phyloP scores from a whole-genome alignment of 192 early-diverging fungal genomes.

The Podila clonocystis region DNA sequence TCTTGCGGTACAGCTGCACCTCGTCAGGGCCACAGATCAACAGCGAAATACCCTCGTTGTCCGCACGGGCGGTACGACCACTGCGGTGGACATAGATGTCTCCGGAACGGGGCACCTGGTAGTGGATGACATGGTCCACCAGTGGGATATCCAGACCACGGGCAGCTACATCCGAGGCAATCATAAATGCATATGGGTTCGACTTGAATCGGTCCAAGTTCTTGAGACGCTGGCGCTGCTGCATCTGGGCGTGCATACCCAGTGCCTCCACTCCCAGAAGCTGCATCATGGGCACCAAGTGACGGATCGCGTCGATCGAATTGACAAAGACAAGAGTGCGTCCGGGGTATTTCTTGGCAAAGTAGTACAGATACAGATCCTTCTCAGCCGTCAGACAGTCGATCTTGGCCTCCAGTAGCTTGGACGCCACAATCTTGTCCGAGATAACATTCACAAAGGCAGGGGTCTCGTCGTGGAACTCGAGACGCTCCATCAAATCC shows the following conservation, averaged over 20 bases:
- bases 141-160: constrained; percentile 93
- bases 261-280: constrained; percentile 78
- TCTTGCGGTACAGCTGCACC: constrained; percentile 79
- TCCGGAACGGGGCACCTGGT: constrained; percentile 90
- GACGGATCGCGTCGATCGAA: constrained; percentile 92
- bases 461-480: constrained; percentile 81
- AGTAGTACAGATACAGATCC: constrained; percentile 88
- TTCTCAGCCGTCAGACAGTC: constrained; percentile 89
- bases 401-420: constrained; percentile 83
- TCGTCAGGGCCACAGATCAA: constrained; percentile 90
- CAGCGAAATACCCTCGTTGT: constrained; percentile 82
- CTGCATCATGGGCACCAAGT: constrained; percentile 86
- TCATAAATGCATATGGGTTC: constrained; percentile 77
- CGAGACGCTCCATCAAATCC: constrained; percentile 77
- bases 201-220: constrained; percentile 90
- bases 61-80: constrained; percentile 94
- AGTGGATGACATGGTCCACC: constrained; percentile 96
- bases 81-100: constrained; percentile 97
- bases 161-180: constrained; percentile 97
- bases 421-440: constrained; percentile 71
- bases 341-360: constrained; percentile 85
- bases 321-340: constrained; percentile 96
- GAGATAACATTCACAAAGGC: constrained; percentile 79
- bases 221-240: constrained; percentile 94
- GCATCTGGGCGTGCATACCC: constrained; percentile 95